Conservation (phyloP, 345 rosid species). For the Corchorus capsularis region DNA sequence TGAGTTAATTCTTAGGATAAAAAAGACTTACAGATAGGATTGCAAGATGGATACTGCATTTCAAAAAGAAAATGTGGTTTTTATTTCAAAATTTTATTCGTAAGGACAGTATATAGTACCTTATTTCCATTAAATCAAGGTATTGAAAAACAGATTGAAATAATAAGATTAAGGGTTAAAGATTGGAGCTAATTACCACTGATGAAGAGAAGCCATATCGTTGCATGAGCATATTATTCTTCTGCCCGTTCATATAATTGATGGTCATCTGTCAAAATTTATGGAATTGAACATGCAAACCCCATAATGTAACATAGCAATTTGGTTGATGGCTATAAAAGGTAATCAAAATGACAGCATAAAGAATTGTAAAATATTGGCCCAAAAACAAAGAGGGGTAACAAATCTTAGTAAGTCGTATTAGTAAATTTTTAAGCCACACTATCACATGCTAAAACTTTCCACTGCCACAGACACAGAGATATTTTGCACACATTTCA, state of each 20-base stretch:
- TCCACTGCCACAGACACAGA: neutral
- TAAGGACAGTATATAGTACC: neutral
- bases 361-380: neutral
- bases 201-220: conserved; percentile 93
- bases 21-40: neutral
- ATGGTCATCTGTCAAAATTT: conserved; percentile 68
- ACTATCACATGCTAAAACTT: neutral
- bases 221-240: conserved; percentile 71
- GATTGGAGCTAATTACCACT: conserved; percentile 53
- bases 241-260: conserved; percentile 68
- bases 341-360: neutral
- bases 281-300: neutral
- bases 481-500: neutral
- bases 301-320: neutral
- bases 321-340: neutral
- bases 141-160: neutral
- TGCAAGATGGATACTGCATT: conserved; percentile 4
- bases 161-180: neutral
- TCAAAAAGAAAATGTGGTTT: neutral
- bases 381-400: neutral
- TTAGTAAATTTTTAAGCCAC: neutral
- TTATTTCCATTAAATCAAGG: neutral
- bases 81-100: neutral
- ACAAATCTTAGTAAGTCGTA: neutral
- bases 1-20: neutral